phyloP scores from a whole-genome alignment of 805 yeast genomes.

The Wickerhamiella kurtzmanii region DNA sequence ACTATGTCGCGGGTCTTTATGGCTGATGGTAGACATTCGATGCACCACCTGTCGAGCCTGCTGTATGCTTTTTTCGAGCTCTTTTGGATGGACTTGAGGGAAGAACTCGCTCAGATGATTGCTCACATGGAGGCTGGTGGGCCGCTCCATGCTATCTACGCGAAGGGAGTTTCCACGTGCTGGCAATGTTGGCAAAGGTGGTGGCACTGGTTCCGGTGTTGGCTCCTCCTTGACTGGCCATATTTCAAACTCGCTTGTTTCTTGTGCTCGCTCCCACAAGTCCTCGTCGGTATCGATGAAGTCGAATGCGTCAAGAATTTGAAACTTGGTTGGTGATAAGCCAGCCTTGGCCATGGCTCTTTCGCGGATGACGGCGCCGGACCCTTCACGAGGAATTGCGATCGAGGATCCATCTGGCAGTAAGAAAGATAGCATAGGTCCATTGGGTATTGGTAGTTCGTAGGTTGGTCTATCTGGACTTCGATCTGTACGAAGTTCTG shows the following conservation, averaged over 20 bases:
- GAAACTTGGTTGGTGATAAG: conserved; percentile 11
- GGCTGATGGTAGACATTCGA: conserved; percentile 34
- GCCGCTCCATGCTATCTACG: conserved; percentile 50
- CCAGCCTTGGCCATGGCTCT: background rate
- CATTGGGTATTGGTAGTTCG: no score
- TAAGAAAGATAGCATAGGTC: background rate
- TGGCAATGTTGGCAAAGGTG: no score
- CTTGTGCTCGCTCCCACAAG: background rate
- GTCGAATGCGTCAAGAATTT: conserved; percentile 40
- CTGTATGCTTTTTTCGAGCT: conserved; percentile 64
- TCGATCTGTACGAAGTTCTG: no score
- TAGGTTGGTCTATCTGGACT: no score
- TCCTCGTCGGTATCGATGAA: conserved; percentile 29
- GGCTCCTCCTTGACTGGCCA: background rate
- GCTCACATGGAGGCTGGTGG: conserved; percentile 84
- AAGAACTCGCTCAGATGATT: conserved; percentile 81
- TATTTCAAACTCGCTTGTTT: background rate
- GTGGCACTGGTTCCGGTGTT: background rate
- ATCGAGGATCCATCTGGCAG: background rate
- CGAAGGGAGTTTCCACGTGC: no score
- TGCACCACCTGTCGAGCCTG: conserved; percentile 74
- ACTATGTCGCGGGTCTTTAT: conserved; percentile 16
- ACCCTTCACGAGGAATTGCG: background rate
- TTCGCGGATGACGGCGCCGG: background rate
- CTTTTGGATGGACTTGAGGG: conserved; percentile 64